phyloP scores from a whole-genome alignment of 495 filamentous ascomycete species.

The Penicillium egyptiacum region DNA sequence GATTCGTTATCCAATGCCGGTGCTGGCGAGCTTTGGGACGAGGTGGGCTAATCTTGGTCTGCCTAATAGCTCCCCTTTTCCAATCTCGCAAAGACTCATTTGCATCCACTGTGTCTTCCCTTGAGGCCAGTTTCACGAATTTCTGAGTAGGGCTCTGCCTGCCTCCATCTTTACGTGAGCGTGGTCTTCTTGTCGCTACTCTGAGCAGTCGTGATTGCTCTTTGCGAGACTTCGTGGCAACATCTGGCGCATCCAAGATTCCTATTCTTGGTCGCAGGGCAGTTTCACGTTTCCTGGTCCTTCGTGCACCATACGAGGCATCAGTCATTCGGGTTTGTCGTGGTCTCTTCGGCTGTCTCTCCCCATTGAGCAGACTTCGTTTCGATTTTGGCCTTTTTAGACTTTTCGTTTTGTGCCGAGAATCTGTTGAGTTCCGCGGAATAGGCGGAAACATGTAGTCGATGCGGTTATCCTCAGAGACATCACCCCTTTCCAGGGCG shows the following conservation, averaged over 20 bases:
- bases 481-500: slow-evolving; percentile 38
- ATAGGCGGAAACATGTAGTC: slow-evolving; percentile 54
- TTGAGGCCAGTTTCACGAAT: slow-evolving; percentile 67
- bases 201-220: slow-evolving; percentile 69
- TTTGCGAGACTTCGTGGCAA: slow-evolving; percentile 25
- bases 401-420: slow-evolving; percentile 34
- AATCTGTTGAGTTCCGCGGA: slow-evolving; percentile 27
- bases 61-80: slow-evolving; percentile 67
- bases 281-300: slow-evolving; percentile 25
- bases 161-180: slow-evolving; percentile 59
- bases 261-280: slow-evolving; percentile 53
- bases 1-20: slow-evolving; percentile 22
- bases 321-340: slow-evolving; percentile 39
- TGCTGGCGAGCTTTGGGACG: slow-evolving; percentile 23
- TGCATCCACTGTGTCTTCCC: slow-evolving; percentile 72
- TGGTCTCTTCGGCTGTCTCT: slow-evolving; percentile 27
- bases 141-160: slow-evolving; percentile 76
- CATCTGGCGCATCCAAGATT: slow-evolving; percentile 69
- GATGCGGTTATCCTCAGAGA: slow-evolving; percentile 57
- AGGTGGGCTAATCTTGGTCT: slow-evolving; percentile 34
- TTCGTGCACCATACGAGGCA: slow-evolving; percentile 32
- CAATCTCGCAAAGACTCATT: slow-evolving; percentile 67
- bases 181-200: slow-evolving; percentile 72
- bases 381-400: slow-evolving; percentile 39
- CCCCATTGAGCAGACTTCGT: slow-evolving; percentile 11